Evolutionary conservation across 306 rosid genomes (phyloP), one percentile per base, ranked within the genome.

Genomic region (Prinsepia uniflora): DNA sequence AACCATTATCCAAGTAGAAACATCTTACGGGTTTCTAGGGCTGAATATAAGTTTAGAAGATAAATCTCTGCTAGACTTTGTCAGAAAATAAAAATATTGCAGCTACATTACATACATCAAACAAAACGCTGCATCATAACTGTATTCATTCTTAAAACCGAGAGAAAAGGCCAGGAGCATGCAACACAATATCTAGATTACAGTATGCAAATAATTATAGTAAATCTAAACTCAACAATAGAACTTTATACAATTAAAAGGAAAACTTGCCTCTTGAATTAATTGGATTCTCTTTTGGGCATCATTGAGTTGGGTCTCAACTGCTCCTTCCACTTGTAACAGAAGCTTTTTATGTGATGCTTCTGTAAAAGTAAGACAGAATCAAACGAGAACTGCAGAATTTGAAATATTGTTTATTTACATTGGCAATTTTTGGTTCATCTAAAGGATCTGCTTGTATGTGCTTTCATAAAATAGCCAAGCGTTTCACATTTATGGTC

Each of bases 311-410:
- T 83, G 86, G 77, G 75, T 67, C 72, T 83, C 89, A 74, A 84
- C 76, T 72, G 82, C 81, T 81, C 76, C 88, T 86, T 94, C 96
- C 84, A 81, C 88, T 86, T 89, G 92, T 72, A 82, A 59, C 34
- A 94, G 79, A 81, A 85, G 90, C 85, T 87, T 91, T 54, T 82
- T 77, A 53, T 94, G 89, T 65, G 86, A 85, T 76, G 80, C 86
- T 75, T 89, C 99, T 94, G 90, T 18, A 67, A 30, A 30, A 73
- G 61, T 65, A 65, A 66, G 71, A 65, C 70, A 50, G 36, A 61
- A 74, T 54, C 68, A 67, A 66, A 71, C 64, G 65, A 65, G 70
- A 61, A 54, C 52, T 60, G 41, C 72, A 68, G 67, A 50, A 69
- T 39, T 69, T 69, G 20, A 22, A 5, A 40, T 4, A 6, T 39